A percentile compares a stretch with the other conserved stretches of the same genome.
These are phyloP conservation scores for Penicillium sp. DNA, from an alignment of 2,329 filamentous ascomycete genomes.

Conservation along the genomic window DNA sequence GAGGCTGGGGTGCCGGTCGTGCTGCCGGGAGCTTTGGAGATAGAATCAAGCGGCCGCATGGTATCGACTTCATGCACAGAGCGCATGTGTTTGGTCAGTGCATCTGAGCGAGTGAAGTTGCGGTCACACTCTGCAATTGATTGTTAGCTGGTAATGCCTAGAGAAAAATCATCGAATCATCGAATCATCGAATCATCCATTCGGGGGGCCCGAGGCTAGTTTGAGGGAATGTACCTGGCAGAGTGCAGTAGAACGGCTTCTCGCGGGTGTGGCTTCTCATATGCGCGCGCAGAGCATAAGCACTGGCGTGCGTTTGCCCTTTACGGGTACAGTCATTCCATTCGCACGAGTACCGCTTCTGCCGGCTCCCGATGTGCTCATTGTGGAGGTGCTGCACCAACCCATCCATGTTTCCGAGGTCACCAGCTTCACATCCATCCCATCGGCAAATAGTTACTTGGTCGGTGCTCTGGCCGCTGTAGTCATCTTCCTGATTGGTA, in stretches of 20 bases:
- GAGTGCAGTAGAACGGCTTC: constrained; percentile 95
- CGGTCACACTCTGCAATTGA: constrained; percentile 77
- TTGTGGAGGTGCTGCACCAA: constrained; percentile 83
- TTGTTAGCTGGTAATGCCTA: constrained; percentile 1
- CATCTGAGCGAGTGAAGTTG: constrained; percentile 92
- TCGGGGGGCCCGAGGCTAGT: not conserved
- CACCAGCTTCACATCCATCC: constrained; percentile 68
- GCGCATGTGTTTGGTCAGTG: constrained; percentile 95
- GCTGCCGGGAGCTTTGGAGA: constrained; percentile 35
- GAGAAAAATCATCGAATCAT: not conserved
- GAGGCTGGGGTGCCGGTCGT: constrained; percentile 26
- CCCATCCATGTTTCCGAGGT: constrained; percentile 74
- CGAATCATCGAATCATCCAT: no score
- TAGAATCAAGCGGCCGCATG: constrained; percentile 62
- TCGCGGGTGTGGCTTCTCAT: constrained; percentile 97
- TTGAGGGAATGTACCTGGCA: constrained; percentile 65
- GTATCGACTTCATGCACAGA: constrained; percentile 97
- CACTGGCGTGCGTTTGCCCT: constrained; percentile 86
- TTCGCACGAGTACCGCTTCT: constrained; percentile 98
- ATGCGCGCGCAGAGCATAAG: constrained; percentile 92
- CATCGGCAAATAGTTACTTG: constrained; percentile 75
- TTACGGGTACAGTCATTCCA: constrained; percentile 89
- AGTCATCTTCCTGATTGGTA: constrained; percentile 52
- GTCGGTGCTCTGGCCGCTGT: constrained; percentile 67
- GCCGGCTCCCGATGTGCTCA: constrained; percentile 86